Percentiles rank a stretch among this genome's conserved stretches.
phyloP scores from a whole-genome alignment of 2,329 filamentous ascomycete species.

The Aspergillus sp. region DNA sequence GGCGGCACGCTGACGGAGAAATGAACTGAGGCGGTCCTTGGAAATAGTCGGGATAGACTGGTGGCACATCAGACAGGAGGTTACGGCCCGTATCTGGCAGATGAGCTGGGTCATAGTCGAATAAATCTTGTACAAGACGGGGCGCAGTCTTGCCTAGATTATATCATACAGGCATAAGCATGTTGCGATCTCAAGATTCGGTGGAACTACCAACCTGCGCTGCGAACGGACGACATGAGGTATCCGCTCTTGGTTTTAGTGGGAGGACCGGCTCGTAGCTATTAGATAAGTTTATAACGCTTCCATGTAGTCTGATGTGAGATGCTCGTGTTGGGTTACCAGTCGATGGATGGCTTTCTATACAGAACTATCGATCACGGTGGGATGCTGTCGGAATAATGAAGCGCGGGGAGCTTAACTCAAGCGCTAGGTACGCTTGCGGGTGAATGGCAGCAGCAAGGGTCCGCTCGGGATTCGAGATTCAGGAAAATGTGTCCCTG shows the following conservation, averaged over 20 bases:
- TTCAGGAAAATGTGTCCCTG: background rate
- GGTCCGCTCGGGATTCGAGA: background rate
- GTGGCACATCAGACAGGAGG: slow-evolving; percentile 59
- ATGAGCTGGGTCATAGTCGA: slow-evolving; percentile 47
- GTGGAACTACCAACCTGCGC: slow-evolving; percentile 31
- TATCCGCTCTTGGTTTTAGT: slow-evolving; percentile 17
- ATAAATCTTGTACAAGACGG: slow-evolving; percentile 47
- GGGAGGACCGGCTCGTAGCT: slow-evolving; percentile 10
- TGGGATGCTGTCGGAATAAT: slow-evolving; percentile 6
- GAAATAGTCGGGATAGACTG: slow-evolving; percentile 45
- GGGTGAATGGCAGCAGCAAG: slow-evolving; percentile 3
- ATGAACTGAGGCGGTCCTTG: slow-evolving; percentile 36
- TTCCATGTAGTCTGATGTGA: slow-evolving; percentile 13
- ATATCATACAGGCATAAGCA: slow-evolving; percentile 1
- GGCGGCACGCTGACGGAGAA: slow-evolving; percentile 54
- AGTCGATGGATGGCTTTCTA: background rate
- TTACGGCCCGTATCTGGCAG: slow-evolving; percentile 49
- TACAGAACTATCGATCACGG: slow-evolving; percentile 7
- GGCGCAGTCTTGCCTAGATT: slow-evolving; percentile 52
- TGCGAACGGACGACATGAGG: slow-evolving; percentile 33
- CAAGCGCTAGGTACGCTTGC: background rate
- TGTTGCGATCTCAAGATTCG: background rate
- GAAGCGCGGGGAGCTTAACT: slow-evolving; percentile 10
- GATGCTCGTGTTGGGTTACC: background rate
- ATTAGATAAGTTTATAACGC: background rate